phyloP scores from a whole-genome alignment of 306 rosid genomes.

The Corylus americana region DNA sequence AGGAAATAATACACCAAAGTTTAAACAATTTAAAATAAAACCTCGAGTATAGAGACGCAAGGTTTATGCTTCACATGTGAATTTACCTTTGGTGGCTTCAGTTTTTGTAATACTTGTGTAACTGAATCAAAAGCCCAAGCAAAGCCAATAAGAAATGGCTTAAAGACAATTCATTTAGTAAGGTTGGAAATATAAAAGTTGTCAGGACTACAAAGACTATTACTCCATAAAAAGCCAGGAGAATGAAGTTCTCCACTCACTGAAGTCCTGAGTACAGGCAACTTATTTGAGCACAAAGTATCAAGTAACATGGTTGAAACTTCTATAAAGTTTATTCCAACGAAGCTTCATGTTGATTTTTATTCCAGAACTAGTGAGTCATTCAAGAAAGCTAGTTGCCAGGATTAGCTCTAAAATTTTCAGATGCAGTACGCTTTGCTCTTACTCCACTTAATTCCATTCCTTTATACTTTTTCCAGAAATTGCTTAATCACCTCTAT shows the following conservation, averaged over 20 bases:
- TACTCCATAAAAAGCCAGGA: not conserved
- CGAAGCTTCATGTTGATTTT: not conserved
- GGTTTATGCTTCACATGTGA: not conserved
- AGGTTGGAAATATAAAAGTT: not conserved
- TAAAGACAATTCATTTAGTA: not conserved
- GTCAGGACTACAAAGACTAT: not conserved
- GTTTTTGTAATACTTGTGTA: not conserved
- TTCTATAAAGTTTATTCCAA: not conserved
- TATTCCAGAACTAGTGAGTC: not conserved
- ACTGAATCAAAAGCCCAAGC: not conserved
- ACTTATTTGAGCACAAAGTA: not conserved
- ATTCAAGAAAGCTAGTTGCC: not conserved
- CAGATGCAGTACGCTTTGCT: not conserved
- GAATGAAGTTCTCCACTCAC: not conserved
- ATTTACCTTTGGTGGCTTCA: not conserved
- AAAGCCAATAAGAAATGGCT: not conserved
- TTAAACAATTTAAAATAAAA: not conserved
- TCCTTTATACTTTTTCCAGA: not conserved
- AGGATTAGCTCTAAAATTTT: not conserved
- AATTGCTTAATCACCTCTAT: not conserved
- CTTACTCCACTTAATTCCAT: not conserved
- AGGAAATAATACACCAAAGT: not conserved
- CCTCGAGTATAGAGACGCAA: not conserved
- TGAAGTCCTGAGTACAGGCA: not conserved
- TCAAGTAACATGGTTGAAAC: not conserved